Conservation (phyloP, 2,329 filamentous ascomycete genomes). For the Canariomyces notabilis region DNA sequence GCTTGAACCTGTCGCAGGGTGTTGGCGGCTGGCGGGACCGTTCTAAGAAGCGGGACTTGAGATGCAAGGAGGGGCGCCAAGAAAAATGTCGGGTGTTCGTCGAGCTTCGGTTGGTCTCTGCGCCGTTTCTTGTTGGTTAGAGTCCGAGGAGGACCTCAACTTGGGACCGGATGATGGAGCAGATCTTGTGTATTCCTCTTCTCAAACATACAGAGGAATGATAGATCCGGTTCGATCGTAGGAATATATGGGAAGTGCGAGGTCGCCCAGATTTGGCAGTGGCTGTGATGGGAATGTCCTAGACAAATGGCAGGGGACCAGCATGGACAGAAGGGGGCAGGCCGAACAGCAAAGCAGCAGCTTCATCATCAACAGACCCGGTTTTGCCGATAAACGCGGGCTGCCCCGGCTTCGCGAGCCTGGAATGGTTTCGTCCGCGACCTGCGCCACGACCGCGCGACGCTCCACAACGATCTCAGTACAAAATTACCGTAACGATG, state of each 20-base stretch:
- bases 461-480: neutral
- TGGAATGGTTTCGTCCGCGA: neutral
- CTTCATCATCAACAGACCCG: neutral
- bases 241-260: constrained; percentile 6
- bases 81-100: constrained; percentile 2
- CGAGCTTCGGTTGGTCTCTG: neutral
- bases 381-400: neutral
- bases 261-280: neutral
- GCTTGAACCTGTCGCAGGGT: constrained; percentile 7
- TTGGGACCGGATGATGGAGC: constrained; percentile 2
- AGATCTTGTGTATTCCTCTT: neutral
- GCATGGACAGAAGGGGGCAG: neutral
- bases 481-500: neutral
- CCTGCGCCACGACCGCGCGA: neutral
- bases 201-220: neutral
- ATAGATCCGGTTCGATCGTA: neutral
- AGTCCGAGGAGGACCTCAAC: neutral
- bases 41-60: constrained; percentile 1
- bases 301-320: neutral
- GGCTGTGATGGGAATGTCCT: constrained; percentile 6
- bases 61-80: constrained; percentile 14
- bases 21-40: constrained; percentile 5
- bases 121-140: neutral
- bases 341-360: neutral
- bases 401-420: neutral